These are phyloP conservation scores for Fusarium sublunatum DNA, from an alignment of 2,329 filamentous ascomycete genomes.

Conservation along the genomic window DNA sequence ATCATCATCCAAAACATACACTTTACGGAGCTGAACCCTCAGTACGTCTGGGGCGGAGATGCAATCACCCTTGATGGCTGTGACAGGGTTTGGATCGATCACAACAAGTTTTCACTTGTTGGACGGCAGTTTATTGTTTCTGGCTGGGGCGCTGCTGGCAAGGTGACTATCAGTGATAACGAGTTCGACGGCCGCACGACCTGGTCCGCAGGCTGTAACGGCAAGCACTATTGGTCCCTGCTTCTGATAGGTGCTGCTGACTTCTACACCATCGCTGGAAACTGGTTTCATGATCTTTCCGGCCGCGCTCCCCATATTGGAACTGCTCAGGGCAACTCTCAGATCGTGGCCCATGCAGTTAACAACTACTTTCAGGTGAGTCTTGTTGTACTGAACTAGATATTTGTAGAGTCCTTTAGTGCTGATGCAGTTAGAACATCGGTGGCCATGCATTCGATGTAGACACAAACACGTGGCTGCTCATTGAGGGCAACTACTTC, in stretches of 20 bases:
- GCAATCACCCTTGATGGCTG: conserved; percentile 62
- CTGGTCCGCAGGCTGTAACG: conserved; percentile 67
- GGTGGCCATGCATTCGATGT: conserved; percentile 66
- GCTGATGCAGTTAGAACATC: no score
- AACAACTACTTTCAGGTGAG: conserved; percentile 73
- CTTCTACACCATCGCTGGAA: conserved; percentile 62
- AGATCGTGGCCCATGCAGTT: conserved; percentile 66
- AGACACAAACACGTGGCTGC: conserved; percentile 54
- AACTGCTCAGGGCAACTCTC: conserved; percentile 45
- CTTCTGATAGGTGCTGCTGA: conserved; percentile 60
- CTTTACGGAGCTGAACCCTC: conserved; percentile 54
- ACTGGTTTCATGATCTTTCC: conserved; percentile 69
- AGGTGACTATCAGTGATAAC: conserved; percentile 68
- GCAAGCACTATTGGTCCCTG: conserved; percentile 68
- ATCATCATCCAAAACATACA: conserved; percentile 70
- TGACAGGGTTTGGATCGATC: conserved; percentile 61
- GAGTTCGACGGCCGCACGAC: conserved; percentile 65
- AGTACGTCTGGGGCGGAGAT: conserved; percentile 65
- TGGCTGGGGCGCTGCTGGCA: conserved; percentile 61
- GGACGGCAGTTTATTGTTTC: conserved; percentile 69
- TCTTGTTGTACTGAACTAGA: no score
- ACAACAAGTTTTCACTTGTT: conserved; percentile 65
- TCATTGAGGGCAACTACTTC: conserved; percentile 68
- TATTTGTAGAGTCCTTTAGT: no score
- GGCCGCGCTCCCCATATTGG: conserved; percentile 67